Percentiles rank a stretch among this genome's conserved stretches.
Conservation (phyloP, 192 early-diverging fungal species). For the Gonapodya sp. region DNA sequence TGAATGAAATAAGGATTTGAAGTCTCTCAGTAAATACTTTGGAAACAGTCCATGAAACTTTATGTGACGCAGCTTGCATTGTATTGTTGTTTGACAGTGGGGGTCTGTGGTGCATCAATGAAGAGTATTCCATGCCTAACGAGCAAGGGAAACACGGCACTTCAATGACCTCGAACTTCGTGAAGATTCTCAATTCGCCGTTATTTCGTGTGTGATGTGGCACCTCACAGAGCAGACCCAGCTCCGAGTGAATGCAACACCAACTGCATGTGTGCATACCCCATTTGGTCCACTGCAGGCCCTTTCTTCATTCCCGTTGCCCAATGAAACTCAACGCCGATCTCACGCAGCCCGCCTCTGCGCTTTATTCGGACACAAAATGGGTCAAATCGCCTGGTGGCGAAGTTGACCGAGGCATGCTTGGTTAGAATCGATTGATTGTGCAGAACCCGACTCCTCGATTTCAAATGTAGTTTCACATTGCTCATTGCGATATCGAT, state of each 20-base stretch:
- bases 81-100: too few species aligned
- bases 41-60: too few species aligned
- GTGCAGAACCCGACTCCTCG: too few species aligned
- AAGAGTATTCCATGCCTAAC: background rate
- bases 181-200: background rate
- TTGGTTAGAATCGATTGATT: too few species aligned
- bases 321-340: background rate
- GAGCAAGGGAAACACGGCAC: too few species aligned
- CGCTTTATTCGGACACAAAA: background rate
- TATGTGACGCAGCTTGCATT: too few species aligned
- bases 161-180: background rate
- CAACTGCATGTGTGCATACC: background rate
- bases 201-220: background rate
- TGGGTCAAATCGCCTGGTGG: background rate
- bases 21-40: too few species aligned
- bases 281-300: background rate
- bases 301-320: background rate
- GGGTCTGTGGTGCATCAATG: background rate
- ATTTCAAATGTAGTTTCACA: too few species aligned
- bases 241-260: background rate
- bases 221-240: background rate
- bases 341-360: background rate
- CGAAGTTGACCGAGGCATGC: background rate
- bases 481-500: too few species aligned
- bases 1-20: too few species aligned